Conservation (phyloP, 805 yeast genomes). For the Saccharomycopsis lassenensis region DNA sequence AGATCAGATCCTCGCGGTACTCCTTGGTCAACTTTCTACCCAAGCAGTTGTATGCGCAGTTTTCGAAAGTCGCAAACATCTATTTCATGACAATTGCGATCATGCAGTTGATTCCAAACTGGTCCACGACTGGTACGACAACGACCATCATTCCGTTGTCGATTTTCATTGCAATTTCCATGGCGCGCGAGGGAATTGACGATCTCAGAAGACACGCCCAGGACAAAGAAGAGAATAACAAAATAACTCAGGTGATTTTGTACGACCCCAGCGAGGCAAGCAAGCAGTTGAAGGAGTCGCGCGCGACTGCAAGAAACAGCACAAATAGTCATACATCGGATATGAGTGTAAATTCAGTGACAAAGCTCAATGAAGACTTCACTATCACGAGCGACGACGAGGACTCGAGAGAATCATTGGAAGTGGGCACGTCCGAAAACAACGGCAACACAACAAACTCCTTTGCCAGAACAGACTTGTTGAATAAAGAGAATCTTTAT, state of each 20-base stretch:
- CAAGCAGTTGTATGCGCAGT: slow-evolving; percentile 80
- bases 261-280: slow-evolving; percentile 11
- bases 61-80: slow-evolving; percentile 84
- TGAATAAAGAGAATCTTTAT: slow-evolving; percentile 27
- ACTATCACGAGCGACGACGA: slow-evolving; percentile 51
- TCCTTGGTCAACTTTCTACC: slow-evolving; percentile 75
- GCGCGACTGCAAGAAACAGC: slow-evolving; percentile 5
- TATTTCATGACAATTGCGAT: slow-evolving; percentile 86
- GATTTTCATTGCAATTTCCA: slow-evolving; percentile 80
- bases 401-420: background rate
- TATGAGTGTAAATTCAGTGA: slow-evolving; percentile 5
- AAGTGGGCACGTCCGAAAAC: background rate
- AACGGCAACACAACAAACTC: slow-evolving; percentile 12
- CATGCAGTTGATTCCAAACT: slow-evolving; percentile 89
- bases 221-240: slow-evolving; percentile 76
- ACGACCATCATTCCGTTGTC: slow-evolving; percentile 87
- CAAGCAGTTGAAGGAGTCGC: slow-evolving; percentile 5
- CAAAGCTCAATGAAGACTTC: slow-evolving; percentile 8
- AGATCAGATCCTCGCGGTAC: slow-evolving; percentile 80
- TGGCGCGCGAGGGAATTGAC: slow-evolving; percentile 87
- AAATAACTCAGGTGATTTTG: slow-evolving; percentile 18
- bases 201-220: slow-evolving; percentile 80
- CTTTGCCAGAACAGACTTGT: slow-evolving; percentile 11
- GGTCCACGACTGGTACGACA: slow-evolving; percentile 95
- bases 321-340: slow-evolving; percentile 7